Evolutionary conservation across 257 asterid genomes (phyloP).

Genomic region (Parsonsia alboflavescens): DNA sequence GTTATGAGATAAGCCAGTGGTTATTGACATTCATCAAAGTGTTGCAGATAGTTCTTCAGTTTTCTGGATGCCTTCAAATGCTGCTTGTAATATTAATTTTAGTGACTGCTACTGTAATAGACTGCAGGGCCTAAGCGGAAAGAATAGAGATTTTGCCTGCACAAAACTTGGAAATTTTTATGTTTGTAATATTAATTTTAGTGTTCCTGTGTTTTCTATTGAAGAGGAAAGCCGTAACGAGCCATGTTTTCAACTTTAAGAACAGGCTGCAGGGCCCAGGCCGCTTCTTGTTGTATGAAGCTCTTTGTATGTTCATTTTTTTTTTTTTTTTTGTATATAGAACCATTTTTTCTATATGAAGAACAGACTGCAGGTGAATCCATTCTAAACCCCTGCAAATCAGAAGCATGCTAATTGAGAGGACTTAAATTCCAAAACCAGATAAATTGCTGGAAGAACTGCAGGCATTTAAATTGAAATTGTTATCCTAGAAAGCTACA

Average conservation of each 20-base stretch:
- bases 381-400: too few species aligned
- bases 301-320: slow-evolving; percentile 10
- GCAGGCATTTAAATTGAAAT: not conserved
- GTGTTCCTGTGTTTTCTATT: slow-evolving; percentile 56
- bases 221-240: slow-evolving; percentile 51
- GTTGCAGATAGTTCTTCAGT: not conserved
- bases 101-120: too few species aligned
- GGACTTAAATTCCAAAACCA: not conserved
- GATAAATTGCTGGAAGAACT: not conserved
- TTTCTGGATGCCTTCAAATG: too few species aligned
- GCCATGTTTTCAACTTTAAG: slow-evolving; percentile 36
- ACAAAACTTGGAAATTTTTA: slow-evolving; percentile 32
- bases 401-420: not conserved
- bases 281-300: slow-evolving; percentile 39
- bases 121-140: too few species aligned
- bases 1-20: not conserved
- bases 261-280: slow-evolving; percentile 35
- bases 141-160: slow-evolving; percentile 40
- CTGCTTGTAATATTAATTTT: too few species aligned
- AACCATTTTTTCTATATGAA: too few species aligned
- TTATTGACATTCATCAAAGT: not conserved
- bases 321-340: too few species aligned
- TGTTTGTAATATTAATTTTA: slow-evolving; percentile 39
- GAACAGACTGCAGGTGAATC: too few species aligned
- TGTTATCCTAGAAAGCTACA: too few species aligned